Evolutionary conservation across 73 alveolate genomes (phyloP), one percentile per base, ranked within the genome.

Genomic region (Symbiodinium natans): DNA sequence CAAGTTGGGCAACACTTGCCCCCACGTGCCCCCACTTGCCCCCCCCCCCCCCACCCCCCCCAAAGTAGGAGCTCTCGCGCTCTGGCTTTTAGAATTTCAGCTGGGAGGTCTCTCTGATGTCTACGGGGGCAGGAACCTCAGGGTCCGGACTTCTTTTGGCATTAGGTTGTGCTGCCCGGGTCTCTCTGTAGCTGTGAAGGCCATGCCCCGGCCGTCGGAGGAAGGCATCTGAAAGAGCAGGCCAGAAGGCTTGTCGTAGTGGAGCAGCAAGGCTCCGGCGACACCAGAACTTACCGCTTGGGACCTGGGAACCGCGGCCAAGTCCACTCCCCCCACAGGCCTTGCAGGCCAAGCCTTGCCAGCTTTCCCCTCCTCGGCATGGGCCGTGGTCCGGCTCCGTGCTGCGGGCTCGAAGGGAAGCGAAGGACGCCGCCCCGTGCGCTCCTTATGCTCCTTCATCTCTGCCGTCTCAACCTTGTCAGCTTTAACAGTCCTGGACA

Each of bases 161-260:
- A n/a, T n/a, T n/a, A n/a, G n/a, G n/a, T n/a, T n/a, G n/a, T n/a
- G n/a, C n/a, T n/a, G n/a, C n/a, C n/a, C n/a, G n/a, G 7, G 77
- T 31, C 77, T 40, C 77, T 90, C 97, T 19, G 97, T 54, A 40
- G 97, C 88, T 1, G 97, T 90, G 88, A 90, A 90, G 80, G 77
- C 87, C 97, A 90, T 40, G 3, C 31, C 77, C 31, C 88, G 88
- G 36, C 52, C 77, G 5, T 90, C 54, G 3, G 88, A 40, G 9
- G 77, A 38, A 11, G 97, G 97, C 41, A 90, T 63, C 97, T 90
- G 97, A 31, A 90, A 90, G 23, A 90, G 77, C 11, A 90, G 88
- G n/a, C 97, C 97, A n/a, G 77, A 63, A 23, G 38, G 77, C 40
- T 63, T 63, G 77, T 63, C 77, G 77, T 63, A 63, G 31, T 63